Percentiles rank a stretch among this genome's conserved stretches.
phyloP scores from a whole-genome alignment of 2,329 filamentous ascomycete genomes.

The Blastomyces parvus region DNA sequence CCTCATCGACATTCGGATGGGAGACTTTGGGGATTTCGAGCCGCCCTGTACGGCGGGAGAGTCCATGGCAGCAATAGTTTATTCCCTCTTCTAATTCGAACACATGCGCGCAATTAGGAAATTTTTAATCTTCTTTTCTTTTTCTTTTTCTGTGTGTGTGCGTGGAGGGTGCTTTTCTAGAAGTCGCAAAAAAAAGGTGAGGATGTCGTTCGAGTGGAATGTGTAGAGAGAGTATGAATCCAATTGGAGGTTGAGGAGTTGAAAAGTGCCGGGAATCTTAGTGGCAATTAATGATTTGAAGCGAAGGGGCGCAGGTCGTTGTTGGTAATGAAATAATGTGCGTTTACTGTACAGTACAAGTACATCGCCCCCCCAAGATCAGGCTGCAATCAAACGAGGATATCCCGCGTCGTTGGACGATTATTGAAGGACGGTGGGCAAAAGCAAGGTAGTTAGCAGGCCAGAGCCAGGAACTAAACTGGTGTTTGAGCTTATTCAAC shows the following conservation, averaged over 20 bases:
- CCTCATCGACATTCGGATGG: slow-evolving; percentile 8
- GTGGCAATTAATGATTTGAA: background rate
- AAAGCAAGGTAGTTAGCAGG: too few relatives aligned
- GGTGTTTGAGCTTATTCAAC: background rate
- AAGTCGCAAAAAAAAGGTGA: too few relatives aligned
- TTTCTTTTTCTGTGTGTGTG: background rate
- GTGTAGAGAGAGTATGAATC: background rate
- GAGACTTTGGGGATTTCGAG: background rate
- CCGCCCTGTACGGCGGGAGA: slow-evolving; percentile 6
- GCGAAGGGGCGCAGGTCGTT: background rate
- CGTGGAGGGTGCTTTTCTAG: too few relatives aligned
- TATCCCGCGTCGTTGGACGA: background rate
- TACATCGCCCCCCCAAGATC: background rate
- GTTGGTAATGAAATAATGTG: background rate
- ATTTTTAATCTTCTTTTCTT: background rate
- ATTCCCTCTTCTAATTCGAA: background rate
- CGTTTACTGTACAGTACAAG: background rate
- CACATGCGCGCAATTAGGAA: background rate
- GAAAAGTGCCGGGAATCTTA: background rate
- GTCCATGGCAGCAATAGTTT: slow-evolving; percentile 8
- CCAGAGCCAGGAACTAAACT: background rate
- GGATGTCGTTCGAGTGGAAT: background rate
- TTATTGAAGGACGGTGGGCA: background rate
- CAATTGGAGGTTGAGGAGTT: background rate
- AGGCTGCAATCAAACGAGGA: background rate